Conservation (phyloP, 768 basidiomycete genomes). For the Boletellus emodensis region DNA sequence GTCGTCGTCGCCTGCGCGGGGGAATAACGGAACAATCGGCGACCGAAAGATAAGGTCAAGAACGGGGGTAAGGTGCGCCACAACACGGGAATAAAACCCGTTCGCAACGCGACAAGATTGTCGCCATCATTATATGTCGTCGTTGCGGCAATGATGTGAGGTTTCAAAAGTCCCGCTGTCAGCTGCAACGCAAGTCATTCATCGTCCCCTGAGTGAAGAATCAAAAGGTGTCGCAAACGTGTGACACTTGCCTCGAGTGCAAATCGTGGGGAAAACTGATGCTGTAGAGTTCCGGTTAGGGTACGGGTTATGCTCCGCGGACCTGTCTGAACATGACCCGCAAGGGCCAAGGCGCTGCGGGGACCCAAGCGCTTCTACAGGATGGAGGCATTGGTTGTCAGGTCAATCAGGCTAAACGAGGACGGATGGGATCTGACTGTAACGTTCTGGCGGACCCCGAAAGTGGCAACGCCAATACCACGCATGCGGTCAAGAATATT, state of each 20-base stretch:
- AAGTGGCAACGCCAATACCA: conserved; percentile 33
- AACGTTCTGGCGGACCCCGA: conserved; percentile 41
- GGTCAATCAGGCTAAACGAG: conserved; percentile 16
- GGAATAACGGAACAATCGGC: conserved; percentile 49
- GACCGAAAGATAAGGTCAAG: conserved; percentile 41
- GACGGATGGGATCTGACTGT: conserved; percentile 34
- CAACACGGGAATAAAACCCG: conserved; percentile 33
- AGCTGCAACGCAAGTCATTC: conserved; percentile 31
- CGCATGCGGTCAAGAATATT: conserved; percentile 33
- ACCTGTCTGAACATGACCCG: conserved; percentile 34
- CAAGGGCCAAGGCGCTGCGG: conserved; percentile 41
- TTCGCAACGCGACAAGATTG: conserved; percentile 41
- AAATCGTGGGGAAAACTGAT: conserved; percentile 70
- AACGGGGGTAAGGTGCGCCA: conserved; percentile 35
- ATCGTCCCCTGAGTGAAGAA: conserved; percentile 7
- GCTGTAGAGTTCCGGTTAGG: conserved; percentile 66
- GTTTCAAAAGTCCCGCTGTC: conserved; percentile 38
- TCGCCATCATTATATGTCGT: conserved; percentile 48
- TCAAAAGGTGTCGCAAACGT: conserved; percentile 13
- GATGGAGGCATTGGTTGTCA: conserved; percentile 18
- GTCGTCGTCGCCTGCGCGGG: conserved; percentile 44
- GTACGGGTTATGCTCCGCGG: conserved; percentile 32
- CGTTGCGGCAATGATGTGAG: conserved; percentile 40
- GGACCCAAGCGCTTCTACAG: conserved; percentile 46
- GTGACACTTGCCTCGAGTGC: conserved; percentile 39